Evolutionary conservation across 1,139 yeast species (phyloP).

Genomic region (Geotrichum phurueaensis): DNA sequence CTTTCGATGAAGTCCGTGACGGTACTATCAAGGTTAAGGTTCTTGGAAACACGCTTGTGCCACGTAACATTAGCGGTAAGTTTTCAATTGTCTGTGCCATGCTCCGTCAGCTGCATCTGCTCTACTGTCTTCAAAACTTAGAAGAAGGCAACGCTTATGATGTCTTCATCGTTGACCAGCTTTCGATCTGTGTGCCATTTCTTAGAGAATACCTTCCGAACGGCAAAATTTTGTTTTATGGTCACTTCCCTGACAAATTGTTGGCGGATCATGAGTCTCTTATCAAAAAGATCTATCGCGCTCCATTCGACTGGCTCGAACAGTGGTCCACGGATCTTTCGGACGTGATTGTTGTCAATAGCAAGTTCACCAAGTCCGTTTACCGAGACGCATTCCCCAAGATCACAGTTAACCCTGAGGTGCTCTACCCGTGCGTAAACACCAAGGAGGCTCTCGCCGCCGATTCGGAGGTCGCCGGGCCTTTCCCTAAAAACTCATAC

Average conservation of each 20-base stretch:
- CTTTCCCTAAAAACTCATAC: conserved; percentile 18
- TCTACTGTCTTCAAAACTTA: conserved; percentile 46
- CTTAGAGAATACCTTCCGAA: conserved; percentile 42
- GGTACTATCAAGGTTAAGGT: conserved; percentile 57
- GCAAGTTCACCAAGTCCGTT: conserved; percentile 68
- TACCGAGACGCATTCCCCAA: conserved; percentile 58
- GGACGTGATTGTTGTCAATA: conserved; percentile 80
- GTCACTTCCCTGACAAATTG: conserved; percentile 93
- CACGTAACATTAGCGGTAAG: conserved; percentile 58
- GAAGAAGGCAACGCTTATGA: conserved; percentile 51
- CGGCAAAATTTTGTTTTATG: conserved; percentile 65
- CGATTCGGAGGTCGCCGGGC: conserved; percentile 11
- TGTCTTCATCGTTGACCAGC: conserved; percentile 78
- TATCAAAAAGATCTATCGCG: conserved; percentile 59
- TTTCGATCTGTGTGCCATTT: conserved; percentile 79
- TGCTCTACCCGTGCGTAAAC: conserved; percentile 87
- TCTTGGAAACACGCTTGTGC: conserved; percentile 69
- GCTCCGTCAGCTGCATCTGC: conserved; percentile 69
- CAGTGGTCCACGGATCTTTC: conserved; percentile 72
- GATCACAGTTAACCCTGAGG: conserved; percentile 50
- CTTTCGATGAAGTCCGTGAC: conserved; percentile 79
- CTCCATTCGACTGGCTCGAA: conserved; percentile 78
- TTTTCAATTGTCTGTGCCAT: conserved; percentile 81
- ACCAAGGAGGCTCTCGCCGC: conserved; percentile 21
- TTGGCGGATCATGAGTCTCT: conserved; percentile 55